Evolutionary conservation across 106 monocot genomes (phyloP).

Genomic region (Acorus gramineus): DNA sequence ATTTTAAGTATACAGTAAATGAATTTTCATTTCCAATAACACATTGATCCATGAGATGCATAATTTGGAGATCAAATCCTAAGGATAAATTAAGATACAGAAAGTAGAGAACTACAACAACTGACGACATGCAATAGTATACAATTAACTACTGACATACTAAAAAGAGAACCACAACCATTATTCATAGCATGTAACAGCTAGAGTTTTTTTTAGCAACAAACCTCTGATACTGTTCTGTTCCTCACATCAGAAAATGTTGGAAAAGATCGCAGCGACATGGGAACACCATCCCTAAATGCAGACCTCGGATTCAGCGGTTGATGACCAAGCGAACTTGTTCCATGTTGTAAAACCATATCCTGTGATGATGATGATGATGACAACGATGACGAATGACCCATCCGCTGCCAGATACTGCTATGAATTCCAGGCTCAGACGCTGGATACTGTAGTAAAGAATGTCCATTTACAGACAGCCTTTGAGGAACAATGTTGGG

Average conservation of each 20-base stretch:
- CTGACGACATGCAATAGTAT: no score
- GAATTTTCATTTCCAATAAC: no score
- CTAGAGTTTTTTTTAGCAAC: background rate
- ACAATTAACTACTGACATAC: no score
- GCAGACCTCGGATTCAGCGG: slow-evolving; percentile 33
- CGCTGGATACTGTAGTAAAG: slow-evolving; percentile 11
- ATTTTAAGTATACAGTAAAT: no score
- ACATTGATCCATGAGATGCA: no score
- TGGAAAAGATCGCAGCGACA: slow-evolving; percentile 29
- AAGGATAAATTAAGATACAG: no score
- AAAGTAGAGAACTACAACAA: no score
- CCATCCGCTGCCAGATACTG: slow-evolving; percentile 24
- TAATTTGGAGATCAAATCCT: no score
- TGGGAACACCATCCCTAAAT: slow-evolving; percentile 32
- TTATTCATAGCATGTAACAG: no score
- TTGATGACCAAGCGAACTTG: slow-evolving; percentile 17
- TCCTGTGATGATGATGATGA: slow-evolving; percentile 21
- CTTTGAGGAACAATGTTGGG: slow-evolving; percentile 18
- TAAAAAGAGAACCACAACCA: no score
- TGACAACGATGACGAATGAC: slow-evolving; percentile 15
- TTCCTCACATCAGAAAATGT: slow-evolving; percentile 45
- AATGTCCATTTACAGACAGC: slow-evolving; percentile 21
- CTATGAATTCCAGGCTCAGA: slow-evolving; percentile 24
- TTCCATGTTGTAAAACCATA: slow-evolving; percentile 12
- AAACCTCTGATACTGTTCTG: slow-evolving; percentile 58